Evolutionary conservation across 768 basidiomycete species (phyloP).

Genomic region (Lactarius pseudohatsudake): DNA sequence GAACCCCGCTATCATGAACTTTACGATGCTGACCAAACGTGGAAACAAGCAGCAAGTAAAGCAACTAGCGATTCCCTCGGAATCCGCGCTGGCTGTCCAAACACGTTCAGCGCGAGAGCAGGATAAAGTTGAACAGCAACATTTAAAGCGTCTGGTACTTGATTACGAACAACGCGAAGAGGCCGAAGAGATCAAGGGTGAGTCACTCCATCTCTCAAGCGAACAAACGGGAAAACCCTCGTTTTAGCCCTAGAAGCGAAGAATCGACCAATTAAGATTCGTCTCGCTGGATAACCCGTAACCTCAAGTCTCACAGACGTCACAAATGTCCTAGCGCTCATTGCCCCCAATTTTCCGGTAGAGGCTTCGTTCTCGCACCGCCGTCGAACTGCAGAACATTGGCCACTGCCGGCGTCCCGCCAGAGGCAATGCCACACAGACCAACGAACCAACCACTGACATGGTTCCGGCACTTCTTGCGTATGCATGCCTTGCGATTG

Average conservation of each 20-base stretch:
- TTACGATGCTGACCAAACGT: constrained; percentile 88
- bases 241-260: constrained; percentile 64
- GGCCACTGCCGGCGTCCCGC: constrained; percentile 11
- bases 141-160: constrained; percentile 91
- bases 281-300: constrained; percentile 59
- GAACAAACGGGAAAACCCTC: background rate
- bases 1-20: constrained; percentile 68
- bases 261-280: constrained; percentile 72
- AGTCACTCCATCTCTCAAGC: background rate
- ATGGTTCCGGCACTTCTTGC: constrained; percentile 21
- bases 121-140: constrained; percentile 95
- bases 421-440: constrained; percentile 4
- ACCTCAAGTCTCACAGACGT: background rate
- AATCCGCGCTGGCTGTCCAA: constrained; percentile 85
- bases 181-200: constrained; percentile 78
- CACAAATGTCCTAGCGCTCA: constrained; percentile 22
- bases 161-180: constrained; percentile 90
- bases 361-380: constrained; percentile 22
- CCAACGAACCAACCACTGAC: constrained; percentile 11
- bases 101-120: constrained; percentile 89
- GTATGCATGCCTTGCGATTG: constrained; percentile 15
- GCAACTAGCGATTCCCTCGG: constrained; percentile 85
- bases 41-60: constrained; percentile 94
- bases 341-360: constrained; percentile 11
- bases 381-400: constrained; percentile 14